A percentile compares a stretch with the other conserved stretches of the same genome.
phyloP scores from a whole-genome alignment of 2,329 filamentous ascomycete species.

The Coniella lustricola region DNA sequence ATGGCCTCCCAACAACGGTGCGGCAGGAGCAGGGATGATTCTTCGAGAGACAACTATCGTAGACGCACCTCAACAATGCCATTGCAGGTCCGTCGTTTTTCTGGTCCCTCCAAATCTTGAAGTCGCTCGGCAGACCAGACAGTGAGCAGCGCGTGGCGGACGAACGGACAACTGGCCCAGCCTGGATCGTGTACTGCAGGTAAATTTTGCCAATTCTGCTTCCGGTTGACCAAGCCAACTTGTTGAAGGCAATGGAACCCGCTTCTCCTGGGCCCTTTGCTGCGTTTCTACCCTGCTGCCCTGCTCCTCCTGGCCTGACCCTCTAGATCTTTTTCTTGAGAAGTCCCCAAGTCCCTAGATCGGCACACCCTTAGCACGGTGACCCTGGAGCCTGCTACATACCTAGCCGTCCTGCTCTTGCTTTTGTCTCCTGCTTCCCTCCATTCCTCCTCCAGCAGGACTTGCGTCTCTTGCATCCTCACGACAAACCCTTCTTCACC shows the following conservation, averaged over 20 bases:
- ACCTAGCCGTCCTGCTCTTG: not conserved
- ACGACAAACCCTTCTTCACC: not conserved
- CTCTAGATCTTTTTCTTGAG: not conserved
- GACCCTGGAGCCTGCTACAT: not conserved
- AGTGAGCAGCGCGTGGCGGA: not conserved
- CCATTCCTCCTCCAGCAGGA: too few relatives aligned
- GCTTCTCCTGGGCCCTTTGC: not conserved
- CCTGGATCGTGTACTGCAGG: not conserved
- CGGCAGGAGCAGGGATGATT: conserved; percentile 6
- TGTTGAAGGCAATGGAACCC: not conserved
- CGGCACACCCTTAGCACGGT: not conserved
- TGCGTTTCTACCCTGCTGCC: too few relatives aligned
- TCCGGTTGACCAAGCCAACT: not conserved
- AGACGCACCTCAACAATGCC: conserved; percentile 7
- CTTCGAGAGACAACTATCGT: not conserved
- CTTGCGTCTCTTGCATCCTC: not conserved
- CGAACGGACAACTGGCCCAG: not conserved
- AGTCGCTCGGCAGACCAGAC: not conserved
- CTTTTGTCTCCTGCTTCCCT: too few relatives aligned
- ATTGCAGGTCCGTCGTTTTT: conserved; percentile 4
- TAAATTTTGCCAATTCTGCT: not conserved
- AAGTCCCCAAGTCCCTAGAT: not conserved
- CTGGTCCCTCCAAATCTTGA: not conserved
- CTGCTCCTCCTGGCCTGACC: not conserved
- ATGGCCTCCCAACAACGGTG: conserved; percentile 10